Percentiles rank a stretch among this genome's conserved stretches.
Conservation (phyloP, 164 flowering plant genomes). For the Buxus sempervirens region DNA sequence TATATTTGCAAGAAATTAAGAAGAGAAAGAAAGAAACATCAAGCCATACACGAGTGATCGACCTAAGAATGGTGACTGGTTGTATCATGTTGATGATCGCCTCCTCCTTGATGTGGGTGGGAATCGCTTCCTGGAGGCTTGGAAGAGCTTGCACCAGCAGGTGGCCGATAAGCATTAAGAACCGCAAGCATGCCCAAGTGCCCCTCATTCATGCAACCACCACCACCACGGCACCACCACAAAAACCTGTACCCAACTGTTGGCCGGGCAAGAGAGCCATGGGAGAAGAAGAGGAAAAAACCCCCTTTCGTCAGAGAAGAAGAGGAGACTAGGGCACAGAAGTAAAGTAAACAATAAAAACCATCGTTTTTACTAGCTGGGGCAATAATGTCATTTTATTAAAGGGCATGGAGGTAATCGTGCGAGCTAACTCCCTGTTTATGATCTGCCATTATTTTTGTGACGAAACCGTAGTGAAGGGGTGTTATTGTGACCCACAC, state of each 20-base stretch:
- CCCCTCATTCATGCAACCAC: conserved; percentile 34
- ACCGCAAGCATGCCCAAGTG: conserved; percentile 68
- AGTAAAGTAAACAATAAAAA: no score
- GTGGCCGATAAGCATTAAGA: conserved; percentile 44
- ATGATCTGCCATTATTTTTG: no score
- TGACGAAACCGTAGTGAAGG: no score
- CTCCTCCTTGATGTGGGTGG: conserved; percentile 52
- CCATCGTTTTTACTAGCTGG: no score
- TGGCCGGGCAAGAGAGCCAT: conserved; percentile 58
- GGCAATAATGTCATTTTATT: no score
- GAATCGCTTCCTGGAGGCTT: conserved; percentile 53
- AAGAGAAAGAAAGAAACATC: not conserved
- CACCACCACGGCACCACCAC: conserved; percentile 13
- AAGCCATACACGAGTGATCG: conserved; percentile 7
- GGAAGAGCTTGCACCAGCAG: conserved; percentile 30
- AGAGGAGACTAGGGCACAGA: no score
- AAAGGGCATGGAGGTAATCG: no score
- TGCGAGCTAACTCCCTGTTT: no score
- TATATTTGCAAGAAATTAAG: not conserved
- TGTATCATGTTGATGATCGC: conserved; percentile 59
- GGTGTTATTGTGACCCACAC: no score
- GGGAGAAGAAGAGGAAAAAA: no score
- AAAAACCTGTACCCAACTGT: conserved; percentile 34
- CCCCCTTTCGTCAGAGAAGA: no score
- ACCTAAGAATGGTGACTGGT: conserved; percentile 40